Percentiles rank a stretch among this genome's conserved stretches.
These are phyloP conservation scores for Claviceps fusiformis DNA, from an alignment of 2,329 filamentous ascomycete species.

Conservation along the genomic window DNA sequence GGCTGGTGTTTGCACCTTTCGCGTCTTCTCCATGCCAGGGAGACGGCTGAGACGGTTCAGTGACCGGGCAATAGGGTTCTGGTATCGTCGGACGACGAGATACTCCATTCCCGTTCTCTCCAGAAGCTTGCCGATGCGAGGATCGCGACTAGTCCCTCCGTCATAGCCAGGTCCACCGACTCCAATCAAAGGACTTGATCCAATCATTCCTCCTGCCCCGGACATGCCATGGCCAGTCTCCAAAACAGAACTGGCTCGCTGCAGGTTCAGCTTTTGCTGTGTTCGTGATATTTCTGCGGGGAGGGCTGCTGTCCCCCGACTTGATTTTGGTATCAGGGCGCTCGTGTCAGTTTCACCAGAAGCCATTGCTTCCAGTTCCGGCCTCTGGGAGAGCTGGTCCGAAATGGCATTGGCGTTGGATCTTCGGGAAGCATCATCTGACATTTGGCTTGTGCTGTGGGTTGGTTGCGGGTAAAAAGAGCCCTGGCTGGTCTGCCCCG, in stretches of 20 bases:
- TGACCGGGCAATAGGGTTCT: slow-evolving; percentile 55
- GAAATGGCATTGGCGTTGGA: slow-evolving; percentile 29
- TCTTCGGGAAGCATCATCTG: slow-evolving; percentile 22
- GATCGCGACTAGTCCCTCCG: slow-evolving; percentile 37
- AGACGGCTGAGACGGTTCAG: slow-evolving; percentile 33
- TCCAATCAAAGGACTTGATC: slow-evolving; percentile 34
- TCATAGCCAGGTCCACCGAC: slow-evolving; percentile 43
- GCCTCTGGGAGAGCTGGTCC: slow-evolving; percentile 12
- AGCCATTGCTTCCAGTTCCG: slow-evolving; percentile 10
- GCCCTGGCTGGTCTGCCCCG: slow-evolving; percentile 34
- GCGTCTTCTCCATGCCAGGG: slow-evolving; percentile 35
- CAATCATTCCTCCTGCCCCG: slow-evolving; percentile 24
- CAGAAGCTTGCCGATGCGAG: slow-evolving; percentile 49
- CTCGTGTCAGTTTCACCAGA: slow-evolving; percentile 25
- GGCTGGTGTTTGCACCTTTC: slow-evolving; percentile 26
- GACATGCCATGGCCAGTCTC: slow-evolving; percentile 41
- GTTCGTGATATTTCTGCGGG: slow-evolving; percentile 49
- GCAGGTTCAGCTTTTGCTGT: slow-evolving; percentile 63
- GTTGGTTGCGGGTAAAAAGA: slow-evolving; percentile 34
- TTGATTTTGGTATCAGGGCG: slow-evolving; percentile 32
- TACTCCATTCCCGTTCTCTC: slow-evolving; percentile 62
- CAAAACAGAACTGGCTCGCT: slow-evolving; percentile 58
- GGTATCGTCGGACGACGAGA: slow-evolving; percentile 57
- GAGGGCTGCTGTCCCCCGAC: slow-evolving; percentile 24
- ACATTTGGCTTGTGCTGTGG: slow-evolving; percentile 15